phyloP scores from a whole-genome alignment of 768 basidiomycete genomes.

The Hydnomerulius pinastri region DNA sequence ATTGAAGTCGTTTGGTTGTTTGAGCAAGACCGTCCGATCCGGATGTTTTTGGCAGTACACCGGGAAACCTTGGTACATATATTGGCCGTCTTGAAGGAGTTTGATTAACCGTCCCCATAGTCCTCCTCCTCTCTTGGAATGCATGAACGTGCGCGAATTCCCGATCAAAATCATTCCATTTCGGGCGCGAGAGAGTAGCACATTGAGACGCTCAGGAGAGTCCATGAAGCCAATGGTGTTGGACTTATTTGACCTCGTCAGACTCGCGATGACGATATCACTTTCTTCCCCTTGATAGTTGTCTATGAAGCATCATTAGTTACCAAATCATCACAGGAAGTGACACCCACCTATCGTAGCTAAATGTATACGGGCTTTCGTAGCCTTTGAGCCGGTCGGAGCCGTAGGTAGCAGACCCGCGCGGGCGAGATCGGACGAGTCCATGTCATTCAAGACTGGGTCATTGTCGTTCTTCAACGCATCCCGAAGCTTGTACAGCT shows the following conservation, averaged over 20 bases:
- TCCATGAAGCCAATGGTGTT: constrained; percentile 72
- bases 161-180: constrained; percentile 68
- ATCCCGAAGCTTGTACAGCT: constrained; percentile 51
- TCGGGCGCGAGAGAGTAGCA: constrained; percentile 71
- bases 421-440: constrained; percentile 56
- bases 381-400: constrained; percentile 33
- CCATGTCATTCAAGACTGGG: constrained; percentile 64
- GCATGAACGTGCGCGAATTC: constrained; percentile 61
- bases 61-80: constrained; percentile 43
- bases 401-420: constrained; percentile 53
- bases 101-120: constrained; percentile 17
- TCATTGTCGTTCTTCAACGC: constrained; percentile 49
- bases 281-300: constrained; percentile 81
- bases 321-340: not conserved
- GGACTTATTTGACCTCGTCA: constrained; percentile 60
- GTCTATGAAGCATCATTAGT: constrained; percentile 39
- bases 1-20: constrained; percentile 50
- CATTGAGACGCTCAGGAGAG: constrained; percentile 69
- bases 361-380: constrained; percentile 53
- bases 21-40: constrained; percentile 39
- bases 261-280: constrained; percentile 61
- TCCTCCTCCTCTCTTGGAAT: constrained; percentile 12
- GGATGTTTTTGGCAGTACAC: constrained; percentile 57
- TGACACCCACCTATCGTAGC: constrained; percentile 61
- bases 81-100: constrained; percentile 10